These are phyloP conservation scores for Dichotomopilus funicola DNA, from an alignment of 2,329 filamentous ascomycete species.

Conservation along the genomic window DNA sequence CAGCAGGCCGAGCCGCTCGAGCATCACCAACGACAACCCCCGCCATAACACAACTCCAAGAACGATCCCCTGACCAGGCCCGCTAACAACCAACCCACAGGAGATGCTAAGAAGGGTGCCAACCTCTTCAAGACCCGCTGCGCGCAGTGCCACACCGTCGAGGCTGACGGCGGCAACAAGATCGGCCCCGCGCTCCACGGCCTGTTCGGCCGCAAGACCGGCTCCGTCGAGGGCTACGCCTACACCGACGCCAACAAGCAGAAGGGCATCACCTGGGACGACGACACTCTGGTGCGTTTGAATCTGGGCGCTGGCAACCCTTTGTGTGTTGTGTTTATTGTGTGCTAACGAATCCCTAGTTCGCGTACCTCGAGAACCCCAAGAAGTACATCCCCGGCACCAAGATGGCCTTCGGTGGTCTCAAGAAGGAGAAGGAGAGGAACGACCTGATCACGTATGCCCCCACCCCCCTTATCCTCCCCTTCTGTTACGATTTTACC, in stretches of 20 bases:
- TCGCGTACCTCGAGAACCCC: constrained; percentile 99
- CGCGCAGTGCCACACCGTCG: constrained; percentile 96
- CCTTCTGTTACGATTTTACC: not conserved
- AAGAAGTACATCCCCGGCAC: constrained; percentile 99
- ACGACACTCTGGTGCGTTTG: constrained; percentile 67
- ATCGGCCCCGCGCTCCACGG: constrained; percentile 95
- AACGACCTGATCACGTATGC: constrained; percentile 95
- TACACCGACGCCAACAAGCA: constrained; percentile 99
- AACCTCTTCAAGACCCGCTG: constrained; percentile 99
- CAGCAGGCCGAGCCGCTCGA: constrained; percentile 1
- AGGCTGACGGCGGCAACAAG: constrained; percentile 89
- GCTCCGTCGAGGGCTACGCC: constrained; percentile 82
- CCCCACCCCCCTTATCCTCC: not conserved
- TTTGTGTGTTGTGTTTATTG: not conserved
- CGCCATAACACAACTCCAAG: not conserved
- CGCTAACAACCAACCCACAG: constrained; percentile 39
- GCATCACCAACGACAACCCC: not conserved
- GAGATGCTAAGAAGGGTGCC: constrained; percentile 93
- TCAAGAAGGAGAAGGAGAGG: constrained; percentile 99
- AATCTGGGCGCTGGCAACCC: not conserved
- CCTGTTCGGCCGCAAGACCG: constrained; percentile 94
- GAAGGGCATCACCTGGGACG: constrained; percentile 85
- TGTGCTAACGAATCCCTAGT: constrained; percentile 45
- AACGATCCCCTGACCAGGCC: not conserved
- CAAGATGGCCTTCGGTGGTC: constrained; percentile 99